Conservation (phyloP, 345 rosid species). For the Moricandia moricandioides region DNA sequence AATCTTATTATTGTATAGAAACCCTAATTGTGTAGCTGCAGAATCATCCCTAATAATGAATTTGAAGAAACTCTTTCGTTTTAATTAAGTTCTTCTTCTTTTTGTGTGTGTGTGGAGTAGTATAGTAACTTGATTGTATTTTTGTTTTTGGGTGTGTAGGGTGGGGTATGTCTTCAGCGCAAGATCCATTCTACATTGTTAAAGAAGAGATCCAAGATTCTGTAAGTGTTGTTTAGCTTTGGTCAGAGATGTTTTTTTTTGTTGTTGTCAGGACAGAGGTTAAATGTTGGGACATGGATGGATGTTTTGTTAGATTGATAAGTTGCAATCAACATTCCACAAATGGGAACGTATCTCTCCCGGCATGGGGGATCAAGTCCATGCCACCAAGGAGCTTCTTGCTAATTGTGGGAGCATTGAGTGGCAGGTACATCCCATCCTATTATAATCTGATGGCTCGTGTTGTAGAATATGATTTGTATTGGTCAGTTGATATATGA, state of each 20-base stretch:
- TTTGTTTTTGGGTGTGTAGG: background rate
- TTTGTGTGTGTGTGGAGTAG: background rate
- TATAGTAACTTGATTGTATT: background rate
- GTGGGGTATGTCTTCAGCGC: slow-evolving; percentile 78
- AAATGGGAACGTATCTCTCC: slow-evolving; percentile 77
- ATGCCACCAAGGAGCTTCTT: slow-evolving; percentile 65
- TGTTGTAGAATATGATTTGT: background rate
- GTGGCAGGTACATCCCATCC: slow-evolving; percentile 71
- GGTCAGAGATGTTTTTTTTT: background rate
- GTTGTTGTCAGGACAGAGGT: background rate
- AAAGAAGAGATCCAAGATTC: slow-evolving; percentile 98
- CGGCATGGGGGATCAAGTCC: slow-evolving; percentile 60
- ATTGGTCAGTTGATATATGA: background rate
- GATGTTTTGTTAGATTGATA: slow-evolving; percentile 67
- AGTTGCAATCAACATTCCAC: slow-evolving; percentile 76
- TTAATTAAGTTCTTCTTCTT: background rate
- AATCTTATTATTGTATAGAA: too few relatives aligned
- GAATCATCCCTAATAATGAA: background rate
- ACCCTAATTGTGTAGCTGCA: background rate
- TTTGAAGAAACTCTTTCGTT: too few relatives aligned
- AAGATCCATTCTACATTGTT: slow-evolving; percentile 96
- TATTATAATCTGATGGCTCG: background rate
- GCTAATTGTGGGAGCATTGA: slow-evolving; percentile 81
- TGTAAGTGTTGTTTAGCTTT: slow-evolving; percentile 51
- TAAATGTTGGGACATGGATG: slow-evolving; percentile 10